Conservation (phyloP, 2,329 filamentous ascomycete genomes). For the Alternaria atra region DNA sequence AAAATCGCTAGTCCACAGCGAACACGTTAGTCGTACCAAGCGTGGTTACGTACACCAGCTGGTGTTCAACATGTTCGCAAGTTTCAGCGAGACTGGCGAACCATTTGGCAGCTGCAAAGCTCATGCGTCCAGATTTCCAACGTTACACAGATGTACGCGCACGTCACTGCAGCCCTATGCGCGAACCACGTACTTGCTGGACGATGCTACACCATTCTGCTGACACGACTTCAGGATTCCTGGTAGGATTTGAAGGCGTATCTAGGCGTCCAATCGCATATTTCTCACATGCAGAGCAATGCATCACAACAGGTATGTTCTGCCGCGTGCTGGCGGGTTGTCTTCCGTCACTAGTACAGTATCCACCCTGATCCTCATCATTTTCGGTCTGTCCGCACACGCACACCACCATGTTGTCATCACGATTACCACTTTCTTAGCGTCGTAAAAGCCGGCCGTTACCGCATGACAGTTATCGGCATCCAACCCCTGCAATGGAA, state of each 20-base stretch:
- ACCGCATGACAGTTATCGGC: constrained; percentile 14
- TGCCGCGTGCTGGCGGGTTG: constrained; percentile 1
- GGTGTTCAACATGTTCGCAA: constrained; percentile 7
- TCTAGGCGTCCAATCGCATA: constrained; percentile 11
- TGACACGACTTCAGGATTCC: constrained; percentile 9
- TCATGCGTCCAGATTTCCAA: background rate
- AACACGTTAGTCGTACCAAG: constrained; percentile 14
- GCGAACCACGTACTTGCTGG: background rate
- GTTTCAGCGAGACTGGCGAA: background rate
- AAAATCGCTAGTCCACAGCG: constrained; percentile 21
- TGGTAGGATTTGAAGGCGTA: background rate
- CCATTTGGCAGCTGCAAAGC: background rate
- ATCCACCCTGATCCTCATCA: constrained; percentile 7
- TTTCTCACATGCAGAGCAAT: background rate
- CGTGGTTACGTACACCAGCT: constrained; percentile 6
- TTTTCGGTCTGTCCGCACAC: constrained; percentile 2
- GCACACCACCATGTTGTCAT: constrained; percentile 4
- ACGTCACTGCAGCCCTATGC: constrained; percentile 20
- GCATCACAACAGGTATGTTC: background rate
- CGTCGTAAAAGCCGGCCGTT: background rate
- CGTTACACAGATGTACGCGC: constrained; percentile 1
- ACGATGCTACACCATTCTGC: constrained; percentile 9
- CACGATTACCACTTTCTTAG: constrained; percentile 8
- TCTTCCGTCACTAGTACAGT: constrained; percentile 10
- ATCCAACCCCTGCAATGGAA: constrained; percentile 10